A percentile compares a stretch with the other conserved stretches of the same genome.
Evolutionary conservation across 2,329 filamentous ascomycete genomes (phyloP).

Genomic region (Acephala macrosclerotiorum): DNA sequence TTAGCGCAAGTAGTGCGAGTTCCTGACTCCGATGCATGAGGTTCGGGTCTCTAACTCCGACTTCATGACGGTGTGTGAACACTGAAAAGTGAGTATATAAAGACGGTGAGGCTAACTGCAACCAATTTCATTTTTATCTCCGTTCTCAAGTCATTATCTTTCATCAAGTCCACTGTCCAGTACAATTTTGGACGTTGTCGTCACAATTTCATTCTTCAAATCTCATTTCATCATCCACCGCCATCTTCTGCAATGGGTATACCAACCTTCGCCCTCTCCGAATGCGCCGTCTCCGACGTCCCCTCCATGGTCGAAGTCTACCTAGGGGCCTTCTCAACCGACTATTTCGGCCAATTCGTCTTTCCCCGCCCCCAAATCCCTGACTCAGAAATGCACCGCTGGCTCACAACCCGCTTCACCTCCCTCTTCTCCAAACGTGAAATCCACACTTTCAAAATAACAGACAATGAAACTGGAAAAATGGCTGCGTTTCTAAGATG

Average conservation of each 20-base stretch:
- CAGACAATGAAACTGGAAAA: constrained; percentile 39
- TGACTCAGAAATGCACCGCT: constrained; percentile 31
- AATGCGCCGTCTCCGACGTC: constrained; percentile 41
- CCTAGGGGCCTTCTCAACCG: constrained; percentile 38
- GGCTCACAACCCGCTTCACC: constrained; percentile 43
- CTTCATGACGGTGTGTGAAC: neutral
- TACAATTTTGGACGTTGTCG: neutral
- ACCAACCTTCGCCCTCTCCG: constrained; percentile 26
- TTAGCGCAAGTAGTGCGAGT: neutral
- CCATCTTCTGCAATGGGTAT: neutral
- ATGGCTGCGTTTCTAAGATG: constrained; percentile 47
- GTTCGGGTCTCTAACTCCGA: neutral
- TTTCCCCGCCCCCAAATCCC: constrained; percentile 29
- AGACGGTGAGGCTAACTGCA: neutral
- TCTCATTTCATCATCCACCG: neutral
- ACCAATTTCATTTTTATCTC: neutral
- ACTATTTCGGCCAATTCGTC: constrained; percentile 42
- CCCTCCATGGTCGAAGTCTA: constrained; percentile 43
- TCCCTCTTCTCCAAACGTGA: constrained; percentile 41
- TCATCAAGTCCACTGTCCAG: too few species aligned
- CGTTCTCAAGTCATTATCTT: neutral
- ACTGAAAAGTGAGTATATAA: neutral
- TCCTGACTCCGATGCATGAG: neutral
- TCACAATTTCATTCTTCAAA: neutral
- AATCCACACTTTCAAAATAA: constrained; percentile 46